Conservation (phyloP, 306 rosid species). For the Rosa persica region DNA sequence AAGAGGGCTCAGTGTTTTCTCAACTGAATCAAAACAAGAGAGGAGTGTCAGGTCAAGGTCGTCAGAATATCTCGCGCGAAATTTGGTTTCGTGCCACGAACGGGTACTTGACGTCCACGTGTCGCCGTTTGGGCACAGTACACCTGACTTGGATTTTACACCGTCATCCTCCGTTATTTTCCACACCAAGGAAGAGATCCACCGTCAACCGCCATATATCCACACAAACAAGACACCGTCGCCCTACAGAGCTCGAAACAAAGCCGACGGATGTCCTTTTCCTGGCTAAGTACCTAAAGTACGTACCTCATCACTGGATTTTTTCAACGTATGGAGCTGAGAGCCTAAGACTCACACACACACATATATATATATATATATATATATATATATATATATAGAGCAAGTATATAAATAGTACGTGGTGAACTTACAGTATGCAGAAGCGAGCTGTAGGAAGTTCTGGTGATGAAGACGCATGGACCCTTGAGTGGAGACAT, state of each 20-base stretch:
- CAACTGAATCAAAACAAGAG: too few relatives aligned
- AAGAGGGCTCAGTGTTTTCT: too few relatives aligned
- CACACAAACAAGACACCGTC: background rate
- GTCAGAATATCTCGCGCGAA: constrained; percentile 11
- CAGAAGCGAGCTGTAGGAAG: background rate
- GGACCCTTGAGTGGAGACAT: background rate
- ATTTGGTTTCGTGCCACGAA: constrained; percentile 5
- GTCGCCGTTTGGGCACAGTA: background rate
- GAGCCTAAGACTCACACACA: background rate
- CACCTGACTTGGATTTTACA: background rate
- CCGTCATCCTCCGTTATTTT: background rate
- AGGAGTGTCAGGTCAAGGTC: background rate
- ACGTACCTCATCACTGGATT: background rate
- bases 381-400: background rate
- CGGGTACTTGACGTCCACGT: background rate
- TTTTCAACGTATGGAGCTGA: background rate
- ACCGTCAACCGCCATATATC: background rate
- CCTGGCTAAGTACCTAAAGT: too few relatives aligned
- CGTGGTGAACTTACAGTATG: background rate
- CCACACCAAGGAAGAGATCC: background rate
- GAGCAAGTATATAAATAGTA: background rate
- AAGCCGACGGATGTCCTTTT: too few relatives aligned
- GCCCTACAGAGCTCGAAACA: background rate
- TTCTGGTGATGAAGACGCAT: background rate
- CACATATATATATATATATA: background rate